Evolutionary conservation across 2,329 filamentous ascomycete genomes (phyloP).

Genomic region (Sarocladiaceae sp.): DNA sequence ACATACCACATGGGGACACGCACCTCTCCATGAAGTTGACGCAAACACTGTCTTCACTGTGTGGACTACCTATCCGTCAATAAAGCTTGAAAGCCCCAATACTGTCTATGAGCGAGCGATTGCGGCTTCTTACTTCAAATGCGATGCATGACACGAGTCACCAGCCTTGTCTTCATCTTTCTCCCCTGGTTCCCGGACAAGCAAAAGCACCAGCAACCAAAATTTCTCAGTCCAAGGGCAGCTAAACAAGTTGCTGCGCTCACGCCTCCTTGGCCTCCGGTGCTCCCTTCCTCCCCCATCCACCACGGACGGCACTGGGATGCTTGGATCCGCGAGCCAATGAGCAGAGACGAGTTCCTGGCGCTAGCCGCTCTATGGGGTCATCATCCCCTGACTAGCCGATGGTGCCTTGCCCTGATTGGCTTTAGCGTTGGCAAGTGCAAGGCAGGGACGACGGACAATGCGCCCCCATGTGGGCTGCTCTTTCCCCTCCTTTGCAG

Average conservation of each 20-base stretch:
- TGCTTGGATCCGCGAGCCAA: slow-evolving; percentile 14
- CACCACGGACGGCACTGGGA: slow-evolving; percentile 1
- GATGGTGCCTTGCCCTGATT: not conserved
- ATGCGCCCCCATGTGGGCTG: not conserved
- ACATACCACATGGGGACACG: too few relatives aligned
- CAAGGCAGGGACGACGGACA: not conserved
- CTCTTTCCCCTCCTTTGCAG: not conserved
- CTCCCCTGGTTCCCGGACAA: too few relatives aligned
- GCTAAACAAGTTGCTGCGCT: not conserved
- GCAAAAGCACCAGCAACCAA: too few relatives aligned
- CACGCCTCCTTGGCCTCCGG: not conserved
- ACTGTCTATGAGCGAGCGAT: too few relatives aligned
- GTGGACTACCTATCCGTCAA: too few relatives aligned
- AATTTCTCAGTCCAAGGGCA: too few relatives aligned
- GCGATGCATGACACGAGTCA: too few relatives aligned
- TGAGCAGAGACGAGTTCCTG: slow-evolving; percentile 13
- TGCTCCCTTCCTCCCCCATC: not conserved
- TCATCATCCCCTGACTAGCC: slow-evolving; percentile 3
- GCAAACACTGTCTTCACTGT: too few relatives aligned
- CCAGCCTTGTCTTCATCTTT: too few relatives aligned
- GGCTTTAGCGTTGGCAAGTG: not conserved
- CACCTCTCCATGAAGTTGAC: too few relatives aligned
- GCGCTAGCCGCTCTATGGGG: slow-evolving; percentile 7
- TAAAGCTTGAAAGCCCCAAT: too few relatives aligned
- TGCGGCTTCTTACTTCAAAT: too few relatives aligned